Base-by-base conservation (phyloP, 1,139 yeast genomes). In the Saccharomyces hybrid region DNA sequence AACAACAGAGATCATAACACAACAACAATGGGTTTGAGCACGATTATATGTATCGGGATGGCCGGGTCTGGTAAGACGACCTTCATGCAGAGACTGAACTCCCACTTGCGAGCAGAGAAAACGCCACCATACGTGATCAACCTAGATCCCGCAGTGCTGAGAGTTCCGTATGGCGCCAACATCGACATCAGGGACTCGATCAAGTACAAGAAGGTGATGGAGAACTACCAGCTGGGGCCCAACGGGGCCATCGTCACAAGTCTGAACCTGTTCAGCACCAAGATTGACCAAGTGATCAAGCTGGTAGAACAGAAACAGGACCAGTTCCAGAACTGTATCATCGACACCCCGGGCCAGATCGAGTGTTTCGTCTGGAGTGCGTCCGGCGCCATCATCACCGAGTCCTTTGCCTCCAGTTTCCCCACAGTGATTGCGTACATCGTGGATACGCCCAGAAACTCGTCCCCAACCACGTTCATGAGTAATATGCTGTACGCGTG, bases 51-150 rank as follows among this genome's bases (percentile, higher is more conserved):
- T 72, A 88, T 91, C 60, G 97, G 98, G 59, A 90, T 90, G 97
- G 97, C 97, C 64, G 97, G 96, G 46, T 84, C 95, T 52, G 99
- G 99, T 64, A 95, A 95, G 73, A 93, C 99, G 74, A 95, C 99
- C 2, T 93, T 95, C 70, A 86, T 95, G 90, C 99, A 95, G 70
- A 76, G 99, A 58, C 75, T 95, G 56, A 93, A 91, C 72, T 82
- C 97, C 1, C 96, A 93, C 69, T 75, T 93, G 47, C 96, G 91
- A 65, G 59, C 87, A 47, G 78, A 83, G 60, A 74, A 80, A 55
- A 76, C 80, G 55, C 80, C 86, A 7, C 93, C 95, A 11, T 95
- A 95, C 71, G 95, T 93, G 42, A 82, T 95, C 58, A 95, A 95
- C 68, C 76, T 95, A 52, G 99, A 95, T 73, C 99, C 99, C 0